Evolutionary conservation across 192 early-diverging fungal genomes (phyloP).

Genomic region (Linnemannia schmuckeri): DNA sequence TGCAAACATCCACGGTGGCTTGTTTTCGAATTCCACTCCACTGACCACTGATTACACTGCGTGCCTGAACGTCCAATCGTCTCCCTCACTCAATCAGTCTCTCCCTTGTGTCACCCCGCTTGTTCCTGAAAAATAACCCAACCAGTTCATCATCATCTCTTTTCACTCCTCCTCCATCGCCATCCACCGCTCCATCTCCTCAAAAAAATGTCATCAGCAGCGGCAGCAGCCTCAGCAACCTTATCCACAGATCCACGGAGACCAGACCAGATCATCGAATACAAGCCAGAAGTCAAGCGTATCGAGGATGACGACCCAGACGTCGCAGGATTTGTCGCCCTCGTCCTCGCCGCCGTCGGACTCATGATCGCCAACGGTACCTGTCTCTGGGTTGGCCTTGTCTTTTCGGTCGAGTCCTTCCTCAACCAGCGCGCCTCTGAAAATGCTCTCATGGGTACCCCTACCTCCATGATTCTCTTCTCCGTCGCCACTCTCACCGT

Average conservation of each 20-base stretch:
- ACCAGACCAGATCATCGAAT: conserved; percentile 41
- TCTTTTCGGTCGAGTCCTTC: conserved; percentile 49
- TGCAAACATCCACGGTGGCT: not conserved
- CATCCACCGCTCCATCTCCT: not conserved
- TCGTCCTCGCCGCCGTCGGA: conserved; percentile 10
- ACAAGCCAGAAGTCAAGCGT: conserved; percentile 52
- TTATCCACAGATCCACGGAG: conserved; percentile 30
- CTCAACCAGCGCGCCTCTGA: conserved; percentile 50
- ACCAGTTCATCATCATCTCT: not conserved
- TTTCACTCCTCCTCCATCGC: not conserved
- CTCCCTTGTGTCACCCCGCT: not conserved
- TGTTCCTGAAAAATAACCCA: not conserved
- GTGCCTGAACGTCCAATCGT: not conserved
- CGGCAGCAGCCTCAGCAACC: not conserved
- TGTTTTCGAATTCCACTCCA: not conserved
- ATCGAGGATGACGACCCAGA: conserved; percentile 53
- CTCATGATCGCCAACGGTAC: conserved; percentile 45
- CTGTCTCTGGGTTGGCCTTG: conserved; percentile 48
- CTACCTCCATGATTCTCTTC: conserved; percentile 43
- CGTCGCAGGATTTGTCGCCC: conserved; percentile 47
- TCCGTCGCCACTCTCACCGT: conserved; percentile 33
- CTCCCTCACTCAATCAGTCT: not conserved
- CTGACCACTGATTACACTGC: not conserved
- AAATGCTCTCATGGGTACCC: conserved; percentile 39
- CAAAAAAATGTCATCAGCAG: not conserved